Evolutionary conservation across 2,329 filamentous ascomycete genomes (phyloP).

Genomic region (Calonectria crousiana): DNA sequence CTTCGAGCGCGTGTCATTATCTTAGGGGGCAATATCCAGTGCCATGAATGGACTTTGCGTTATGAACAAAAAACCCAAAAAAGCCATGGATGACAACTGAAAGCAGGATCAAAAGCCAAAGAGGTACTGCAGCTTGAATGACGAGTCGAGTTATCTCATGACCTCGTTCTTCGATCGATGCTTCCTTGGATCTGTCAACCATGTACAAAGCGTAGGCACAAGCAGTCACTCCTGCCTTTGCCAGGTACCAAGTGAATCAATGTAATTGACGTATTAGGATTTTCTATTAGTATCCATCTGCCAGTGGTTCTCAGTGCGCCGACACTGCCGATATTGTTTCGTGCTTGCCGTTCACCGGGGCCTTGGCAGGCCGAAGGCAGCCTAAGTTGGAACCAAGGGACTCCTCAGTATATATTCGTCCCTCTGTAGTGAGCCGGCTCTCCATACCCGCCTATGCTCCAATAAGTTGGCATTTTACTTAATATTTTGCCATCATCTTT

Average conservation of each 20-base stretch:
- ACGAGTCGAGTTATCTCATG: neutral
- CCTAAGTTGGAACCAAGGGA: neutral
- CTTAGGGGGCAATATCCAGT: neutral
- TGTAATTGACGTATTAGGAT: neutral
- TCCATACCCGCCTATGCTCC: neutral
- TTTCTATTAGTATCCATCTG: neutral
- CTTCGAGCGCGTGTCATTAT: conserved; percentile 1
- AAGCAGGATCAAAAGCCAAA: neutral
- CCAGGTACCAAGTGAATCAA: neutral
- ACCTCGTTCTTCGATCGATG: neutral
- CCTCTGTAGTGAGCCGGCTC: neutral
- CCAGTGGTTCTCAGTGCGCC: neutral
- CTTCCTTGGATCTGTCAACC: neutral
- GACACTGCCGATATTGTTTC: neutral
- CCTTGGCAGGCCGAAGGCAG: neutral
- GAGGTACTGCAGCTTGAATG: neutral
- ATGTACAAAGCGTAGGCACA: neutral
- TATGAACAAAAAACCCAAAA: neutral
- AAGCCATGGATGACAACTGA: neutral
- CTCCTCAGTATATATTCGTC: neutral
- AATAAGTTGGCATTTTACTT: neutral
- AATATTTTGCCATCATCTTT: neutral
- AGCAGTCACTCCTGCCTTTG: neutral
- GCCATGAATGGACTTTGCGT: neutral
- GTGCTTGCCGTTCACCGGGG: neutral